Conservation (phyloP, 768 basidiomycete species). For the Termitomyces sp. region DNA sequence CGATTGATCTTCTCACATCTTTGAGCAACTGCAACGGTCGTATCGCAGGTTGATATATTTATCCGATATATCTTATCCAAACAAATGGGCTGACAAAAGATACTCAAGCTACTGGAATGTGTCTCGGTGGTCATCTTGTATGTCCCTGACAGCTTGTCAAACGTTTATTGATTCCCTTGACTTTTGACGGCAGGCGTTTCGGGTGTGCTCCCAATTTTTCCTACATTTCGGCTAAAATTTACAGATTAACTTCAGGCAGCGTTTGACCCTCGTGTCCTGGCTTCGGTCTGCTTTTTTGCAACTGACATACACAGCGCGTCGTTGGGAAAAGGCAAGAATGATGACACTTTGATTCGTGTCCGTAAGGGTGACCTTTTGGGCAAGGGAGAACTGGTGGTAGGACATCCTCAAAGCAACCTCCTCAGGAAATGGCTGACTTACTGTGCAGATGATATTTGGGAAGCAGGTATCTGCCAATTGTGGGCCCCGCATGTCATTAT, state of each 20-base stretch:
- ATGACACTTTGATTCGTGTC: conserved; percentile 76
- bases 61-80: background rate
- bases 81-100: background rate
- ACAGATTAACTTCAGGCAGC: conserved; percentile 53
- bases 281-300: conserved; percentile 91
- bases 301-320: conserved; percentile 90
- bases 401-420: conserved; percentile 17
- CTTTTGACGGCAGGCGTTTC: conserved; percentile 28
- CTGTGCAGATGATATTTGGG: conserved; percentile 83
- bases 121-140: conserved; percentile 82
- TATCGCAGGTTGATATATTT: conserved; percentile 57
- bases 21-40: conserved; percentile 86
- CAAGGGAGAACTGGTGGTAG: conserved; percentile 81
- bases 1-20: conserved; percentile 69
- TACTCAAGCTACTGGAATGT: conserved; percentile 78
- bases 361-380: conserved; percentile 67
- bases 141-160: conserved; percentile 15
- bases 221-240: background rate
- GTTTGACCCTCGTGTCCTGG: conserved; percentile 77
- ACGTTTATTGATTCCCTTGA: background rate
- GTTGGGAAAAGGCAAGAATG: conserved; percentile 79
- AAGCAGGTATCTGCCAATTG: conserved; percentile 59
- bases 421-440: background rate
- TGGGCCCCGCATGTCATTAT: background rate
- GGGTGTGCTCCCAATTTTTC: conserved; percentile 20